Conservation (phyloP, 768 basidiomycete species). For the Agrocybe pediades region DNA sequence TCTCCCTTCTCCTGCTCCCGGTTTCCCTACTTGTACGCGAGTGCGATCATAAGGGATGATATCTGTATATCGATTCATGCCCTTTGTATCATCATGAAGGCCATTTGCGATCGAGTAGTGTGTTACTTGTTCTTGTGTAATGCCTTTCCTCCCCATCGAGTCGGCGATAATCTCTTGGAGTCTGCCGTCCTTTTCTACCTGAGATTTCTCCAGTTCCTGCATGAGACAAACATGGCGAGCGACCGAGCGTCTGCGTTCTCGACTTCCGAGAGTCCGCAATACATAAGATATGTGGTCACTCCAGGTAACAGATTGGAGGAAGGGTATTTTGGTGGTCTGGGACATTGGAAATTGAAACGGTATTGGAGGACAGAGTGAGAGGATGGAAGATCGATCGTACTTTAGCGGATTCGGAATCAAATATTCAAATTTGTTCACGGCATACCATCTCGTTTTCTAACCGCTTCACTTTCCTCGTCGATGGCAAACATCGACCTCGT, state of each 20-base stretch:
- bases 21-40: conserved; percentile 50
- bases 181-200: background rate
- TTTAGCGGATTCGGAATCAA: background rate
- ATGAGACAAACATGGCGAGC: conserved; percentile 29
- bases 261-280: conserved; percentile 33
- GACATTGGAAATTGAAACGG: conserved; percentile 1
- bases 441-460: background rate
- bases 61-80: conserved; percentile 70
- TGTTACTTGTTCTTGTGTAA: conserved; percentile 24
- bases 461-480: conserved; percentile 8
- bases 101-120: conserved; percentile 65
- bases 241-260: conserved; percentile 34
- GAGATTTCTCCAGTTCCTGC: conserved; percentile 8
- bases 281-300: conserved; percentile 27
- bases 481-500: conserved; percentile 27
- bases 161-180: background rate
- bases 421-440: background rate
- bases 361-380: background rate
- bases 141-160: conserved; percentile 2
- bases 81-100: conserved; percentile 40
- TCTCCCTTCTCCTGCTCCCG: conserved; percentile 10
- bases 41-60: conserved; percentile 84
- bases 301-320: conserved; percentile 29
- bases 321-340: conserved; percentile 22
- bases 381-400: background rate